Percentiles rank a stretch among this genome's conserved stretches.
Conservation (phyloP, 1,139 yeast genomes). For the Debaryomyces subglobosus region DNA sequence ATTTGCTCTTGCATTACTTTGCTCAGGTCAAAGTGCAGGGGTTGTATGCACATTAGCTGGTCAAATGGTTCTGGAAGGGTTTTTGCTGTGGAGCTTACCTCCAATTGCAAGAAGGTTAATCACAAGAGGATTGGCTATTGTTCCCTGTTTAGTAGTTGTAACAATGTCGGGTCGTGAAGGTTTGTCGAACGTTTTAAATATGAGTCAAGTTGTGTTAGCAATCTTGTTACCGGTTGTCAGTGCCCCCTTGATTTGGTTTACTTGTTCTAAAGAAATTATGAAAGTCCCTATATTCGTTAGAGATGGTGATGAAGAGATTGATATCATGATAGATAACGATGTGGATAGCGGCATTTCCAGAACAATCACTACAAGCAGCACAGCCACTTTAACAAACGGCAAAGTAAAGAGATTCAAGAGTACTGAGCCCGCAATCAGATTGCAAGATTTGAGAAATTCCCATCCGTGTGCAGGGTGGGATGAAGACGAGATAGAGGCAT, state of each 20-base stretch:
- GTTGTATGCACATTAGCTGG: conserved; percentile 98
- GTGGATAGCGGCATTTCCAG: conserved; percentile 15
- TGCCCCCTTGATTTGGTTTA: conserved; percentile 87
- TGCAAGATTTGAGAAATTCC: conserved; percentile 45
- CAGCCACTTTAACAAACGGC: conserved; percentile 2
- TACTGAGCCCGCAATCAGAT: conserved; percentile 45
- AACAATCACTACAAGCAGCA: conserved; percentile 6
- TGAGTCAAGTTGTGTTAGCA: conserved; percentile 86
- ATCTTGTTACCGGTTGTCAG: conserved; percentile 84
- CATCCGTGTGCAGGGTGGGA: conserved; percentile 53
- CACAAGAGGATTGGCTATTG: conserved; percentile 82
- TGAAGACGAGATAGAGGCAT: conserved; percentile 35
- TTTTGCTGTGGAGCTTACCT: conserved; percentile 78
- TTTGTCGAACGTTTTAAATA: conserved; percentile 74
- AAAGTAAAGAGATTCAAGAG: conserved; percentile 27
- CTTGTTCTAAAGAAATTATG: conserved; percentile 77
- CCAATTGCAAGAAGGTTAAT: conserved; percentile 86
- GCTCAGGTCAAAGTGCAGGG: conserved; percentile 98
- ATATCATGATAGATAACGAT: conserved; percentile 24
- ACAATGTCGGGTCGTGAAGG: conserved; percentile 83
- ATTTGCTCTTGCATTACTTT: conserved; percentile 87
- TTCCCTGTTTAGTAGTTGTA: conserved; percentile 86
- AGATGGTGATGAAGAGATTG: conserved; percentile 35
- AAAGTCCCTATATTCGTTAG: conserved; percentile 54
- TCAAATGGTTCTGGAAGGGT: conserved; percentile 96